These are phyloP conservation scores for Lithocarpus polystachyus DNA, from an alignment of 306 rosid species.

Conservation along the genomic window DNA sequence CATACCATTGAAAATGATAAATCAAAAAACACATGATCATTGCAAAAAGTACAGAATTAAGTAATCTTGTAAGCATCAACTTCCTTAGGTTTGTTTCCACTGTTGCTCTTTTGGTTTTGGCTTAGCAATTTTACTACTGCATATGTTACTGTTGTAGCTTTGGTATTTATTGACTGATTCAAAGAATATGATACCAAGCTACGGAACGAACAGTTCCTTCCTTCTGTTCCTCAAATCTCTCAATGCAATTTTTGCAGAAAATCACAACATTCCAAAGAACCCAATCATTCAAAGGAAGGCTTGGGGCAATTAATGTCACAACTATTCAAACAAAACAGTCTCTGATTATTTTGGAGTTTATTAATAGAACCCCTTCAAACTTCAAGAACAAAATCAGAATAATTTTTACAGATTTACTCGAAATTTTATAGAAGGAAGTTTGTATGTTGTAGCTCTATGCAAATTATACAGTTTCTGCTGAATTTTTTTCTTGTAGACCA, in stretches of 20 bases:
- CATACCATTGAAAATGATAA: slow-evolving; percentile 22
- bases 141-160: too few species aligned
- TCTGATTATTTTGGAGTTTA: not conserved
- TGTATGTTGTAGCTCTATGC: not conserved
- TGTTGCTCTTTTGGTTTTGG: not conserved
- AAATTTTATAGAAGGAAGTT: not conserved
- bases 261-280: not conserved
- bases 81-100: not conserved
- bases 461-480: not conserved
- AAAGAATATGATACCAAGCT: not conserved
- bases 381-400: too few species aligned
- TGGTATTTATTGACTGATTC: not conserved
- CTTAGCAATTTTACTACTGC: not conserved
- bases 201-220: not conserved
- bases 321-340: too few species aligned
- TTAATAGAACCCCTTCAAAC: not conserved
- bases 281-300: not conserved
- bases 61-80: not conserved
- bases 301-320: not conserved
- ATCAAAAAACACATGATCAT: slow-evolving; percentile 18
- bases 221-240: not conserved
- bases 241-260: not conserved
- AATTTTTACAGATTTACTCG: too few species aligned
- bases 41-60: not conserved
- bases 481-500: not conserved